These are phyloP conservation scores for Pezicula radicicola DNA, from an alignment of 2,329 filamentous ascomycete species.

Conservation along the genomic window DNA sequence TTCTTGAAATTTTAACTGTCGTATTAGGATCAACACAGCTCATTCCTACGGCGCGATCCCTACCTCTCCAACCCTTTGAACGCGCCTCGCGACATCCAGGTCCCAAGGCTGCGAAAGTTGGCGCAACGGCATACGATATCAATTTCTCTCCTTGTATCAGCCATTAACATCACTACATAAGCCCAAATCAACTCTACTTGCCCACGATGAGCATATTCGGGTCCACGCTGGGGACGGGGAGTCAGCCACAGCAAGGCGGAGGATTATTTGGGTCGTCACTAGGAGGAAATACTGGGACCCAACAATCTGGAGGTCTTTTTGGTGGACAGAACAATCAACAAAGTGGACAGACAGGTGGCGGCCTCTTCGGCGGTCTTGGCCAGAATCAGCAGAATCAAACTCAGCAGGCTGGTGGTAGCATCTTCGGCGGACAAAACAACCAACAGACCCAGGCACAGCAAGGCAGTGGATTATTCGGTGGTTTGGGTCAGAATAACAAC, in stretches of 20 bases:
- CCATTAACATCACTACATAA: not conserved
- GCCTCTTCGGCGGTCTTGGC: slow-evolving; percentile 11
- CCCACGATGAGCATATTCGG: slow-evolving; percentile 17
- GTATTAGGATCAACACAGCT: too few relatives aligned
- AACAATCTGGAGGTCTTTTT: slow-evolving; percentile 28
- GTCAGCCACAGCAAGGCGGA: slow-evolving; percentile 17
- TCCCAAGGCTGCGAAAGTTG: not conserved
- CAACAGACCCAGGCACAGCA: slow-evolving; percentile 10
- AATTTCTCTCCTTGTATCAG: not conserved
- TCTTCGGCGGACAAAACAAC: slow-evolving; percentile 10
- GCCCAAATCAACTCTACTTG: not conserved
- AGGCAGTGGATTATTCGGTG: slow-evolving; percentile 13
- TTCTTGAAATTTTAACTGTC: too few relatives aligned
- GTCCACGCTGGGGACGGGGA: slow-evolving; percentile 8
- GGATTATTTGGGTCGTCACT: slow-evolving; percentile 19
- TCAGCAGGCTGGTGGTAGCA: slow-evolving; percentile 1
- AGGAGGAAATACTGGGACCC: slow-evolving; percentile 20
- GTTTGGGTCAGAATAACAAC: not conserved
- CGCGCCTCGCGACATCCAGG: too few relatives aligned
- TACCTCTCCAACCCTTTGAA: too few relatives aligned
- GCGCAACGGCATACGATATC: not conserved
- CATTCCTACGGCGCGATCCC: too few relatives aligned
- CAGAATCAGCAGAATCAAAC: slow-evolving; percentile 19
- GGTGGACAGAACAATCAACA: slow-evolving; percentile 19
- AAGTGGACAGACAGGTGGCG: slow-evolving; percentile 17